Conservation (phyloP, 2,329 filamentous ascomycete species). For the Colletotrichum aenigma region DNA sequence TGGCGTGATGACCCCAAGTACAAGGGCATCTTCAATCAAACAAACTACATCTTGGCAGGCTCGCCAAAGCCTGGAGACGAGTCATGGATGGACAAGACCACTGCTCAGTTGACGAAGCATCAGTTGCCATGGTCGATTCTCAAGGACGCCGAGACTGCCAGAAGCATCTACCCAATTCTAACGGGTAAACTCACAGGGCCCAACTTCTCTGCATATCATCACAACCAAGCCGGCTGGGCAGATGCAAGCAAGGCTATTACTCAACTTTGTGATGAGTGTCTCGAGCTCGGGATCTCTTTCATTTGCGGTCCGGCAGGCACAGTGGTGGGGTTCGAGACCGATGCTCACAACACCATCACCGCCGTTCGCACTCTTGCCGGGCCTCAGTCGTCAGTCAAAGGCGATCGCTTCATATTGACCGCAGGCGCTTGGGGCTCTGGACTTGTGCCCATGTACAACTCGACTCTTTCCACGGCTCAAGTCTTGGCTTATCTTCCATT, state of each 20-base stretch:
- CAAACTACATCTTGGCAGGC: constrained; percentile 10
- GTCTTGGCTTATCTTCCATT: constrained; percentile 68
- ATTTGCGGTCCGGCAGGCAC: constrained; percentile 31
- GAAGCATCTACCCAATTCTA: background rate
- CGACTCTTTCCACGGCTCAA: constrained; percentile 69
- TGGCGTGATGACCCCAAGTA: constrained; percentile 19
- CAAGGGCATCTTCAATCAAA: constrained; percentile 17
- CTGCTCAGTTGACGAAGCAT: background rate
- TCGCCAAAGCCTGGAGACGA: background rate
- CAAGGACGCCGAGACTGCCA: background rate
- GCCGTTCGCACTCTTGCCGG: background rate
- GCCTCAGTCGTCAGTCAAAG: background rate
- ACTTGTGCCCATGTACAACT: constrained; percentile 62
- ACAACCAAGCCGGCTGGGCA: constrained; percentile 31
- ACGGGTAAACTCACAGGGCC: background rate
- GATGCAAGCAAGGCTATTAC: constrained; percentile 23
- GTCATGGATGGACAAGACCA: constrained; percentile 1
- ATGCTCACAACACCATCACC: background rate
- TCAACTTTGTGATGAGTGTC: background rate
- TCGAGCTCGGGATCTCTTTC: constrained; percentile 28
- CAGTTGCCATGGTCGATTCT: background rate
- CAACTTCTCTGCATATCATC: constrained; percentile 33
- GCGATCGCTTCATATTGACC: constrained; percentile 51
- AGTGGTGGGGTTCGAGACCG: constrained; percentile 27
- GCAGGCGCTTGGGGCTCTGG: constrained; percentile 69